phyloP scores from a whole-genome alignment of 768 basidiomycete species.

The Amyloporia xantha region DNA sequence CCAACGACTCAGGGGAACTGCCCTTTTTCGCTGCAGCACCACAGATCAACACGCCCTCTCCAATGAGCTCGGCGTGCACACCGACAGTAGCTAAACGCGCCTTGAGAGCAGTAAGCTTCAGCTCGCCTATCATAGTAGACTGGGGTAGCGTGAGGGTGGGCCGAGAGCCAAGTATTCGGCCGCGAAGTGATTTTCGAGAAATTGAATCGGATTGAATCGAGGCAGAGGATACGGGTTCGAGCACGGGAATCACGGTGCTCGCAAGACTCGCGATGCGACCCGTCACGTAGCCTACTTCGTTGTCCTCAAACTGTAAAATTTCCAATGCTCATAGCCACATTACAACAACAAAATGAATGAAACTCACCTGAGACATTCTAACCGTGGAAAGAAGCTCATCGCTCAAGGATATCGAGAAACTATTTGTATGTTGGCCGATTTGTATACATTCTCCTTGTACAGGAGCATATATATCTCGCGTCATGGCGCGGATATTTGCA shows the following conservation, averaged over 20 bases:
- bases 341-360: not conserved
- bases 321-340: not conserved
- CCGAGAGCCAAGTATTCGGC: conserved; percentile 57
- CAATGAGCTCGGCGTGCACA: conserved; percentile 90
- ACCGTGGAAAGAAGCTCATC: conserved; percentile 77
- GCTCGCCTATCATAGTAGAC: conserved; percentile 96
- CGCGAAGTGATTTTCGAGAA: conserved; percentile 19
- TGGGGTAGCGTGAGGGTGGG: conserved; percentile 63
- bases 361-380: conserved; percentile 79
- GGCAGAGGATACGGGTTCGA: conserved; percentile 54
- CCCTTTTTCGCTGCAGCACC: conserved; percentile 48
- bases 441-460: conserved; percentile 67
- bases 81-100: conserved; percentile 65
- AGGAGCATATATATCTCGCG: conserved; percentile 86
- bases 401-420: conserved; percentile 89
- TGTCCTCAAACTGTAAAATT: conserved; percentile 84
- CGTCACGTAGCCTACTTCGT: conserved; percentile 88
- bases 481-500: conserved; percentile 80
- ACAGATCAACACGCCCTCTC: conserved; percentile 93
- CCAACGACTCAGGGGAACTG: conserved; percentile 35
- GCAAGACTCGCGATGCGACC: conserved; percentile 83
- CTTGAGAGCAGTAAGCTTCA: conserved; percentile 88
- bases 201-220: conserved; percentile 1
- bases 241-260: conserved; percentile 81
- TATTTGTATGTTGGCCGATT: conserved; percentile 94